phyloP scores from a whole-genome alignment of 75 land plant species.

The Isoetes taiwanensis region DNA sequence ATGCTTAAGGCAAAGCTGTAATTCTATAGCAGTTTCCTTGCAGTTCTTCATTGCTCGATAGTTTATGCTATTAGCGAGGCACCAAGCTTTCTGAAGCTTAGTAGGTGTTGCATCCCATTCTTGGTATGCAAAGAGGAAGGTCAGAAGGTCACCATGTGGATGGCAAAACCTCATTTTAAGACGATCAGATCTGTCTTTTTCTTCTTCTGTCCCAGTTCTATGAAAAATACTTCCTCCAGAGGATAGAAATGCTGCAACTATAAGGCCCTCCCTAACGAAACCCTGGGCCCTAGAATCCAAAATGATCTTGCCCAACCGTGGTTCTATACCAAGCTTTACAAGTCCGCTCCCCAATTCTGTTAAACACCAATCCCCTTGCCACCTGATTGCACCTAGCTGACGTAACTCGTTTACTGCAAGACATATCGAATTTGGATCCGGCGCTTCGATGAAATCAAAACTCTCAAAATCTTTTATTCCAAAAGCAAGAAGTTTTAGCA shows the following conservation, averaged over 20 bases:
- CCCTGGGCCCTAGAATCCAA: constrained; percentile 25
- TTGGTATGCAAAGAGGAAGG: constrained; percentile 59
- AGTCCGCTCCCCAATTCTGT: constrained; percentile 37
- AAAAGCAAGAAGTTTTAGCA: constrained; percentile 52
- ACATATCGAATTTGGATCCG: constrained; percentile 38
- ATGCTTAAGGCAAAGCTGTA: constrained; percentile 37
- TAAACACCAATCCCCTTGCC: constrained; percentile 15
- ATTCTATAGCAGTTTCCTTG: constrained; percentile 36
- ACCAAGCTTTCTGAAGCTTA: constrained; percentile 39
- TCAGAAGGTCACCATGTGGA: constrained; percentile 67
- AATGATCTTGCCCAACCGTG: constrained; percentile 57
- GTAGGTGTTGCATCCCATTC: constrained; percentile 37
- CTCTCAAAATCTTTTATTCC: constrained; percentile 35
- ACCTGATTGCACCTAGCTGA: constrained; percentile 46
- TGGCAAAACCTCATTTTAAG: constrained; percentile 70
- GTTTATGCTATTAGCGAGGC: constrained; percentile 76
- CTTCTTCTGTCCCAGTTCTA: constrained; percentile 49
- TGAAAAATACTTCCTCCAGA: constrained; percentile 69
- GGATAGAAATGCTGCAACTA: constrained; percentile 71
- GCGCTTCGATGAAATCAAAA: constrained; percentile 77
- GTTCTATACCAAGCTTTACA: constrained; percentile 72
- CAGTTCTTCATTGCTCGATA: constrained; percentile 70
- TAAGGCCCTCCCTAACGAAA: constrained; percentile 52
- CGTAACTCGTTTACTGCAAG: constrained; percentile 43
- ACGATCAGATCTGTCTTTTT: constrained; percentile 56